Evolutionary conservation across 352 stramenopile genomes (phyloP).

Genomic region (Thalassiosira mediterranea): DNA sequence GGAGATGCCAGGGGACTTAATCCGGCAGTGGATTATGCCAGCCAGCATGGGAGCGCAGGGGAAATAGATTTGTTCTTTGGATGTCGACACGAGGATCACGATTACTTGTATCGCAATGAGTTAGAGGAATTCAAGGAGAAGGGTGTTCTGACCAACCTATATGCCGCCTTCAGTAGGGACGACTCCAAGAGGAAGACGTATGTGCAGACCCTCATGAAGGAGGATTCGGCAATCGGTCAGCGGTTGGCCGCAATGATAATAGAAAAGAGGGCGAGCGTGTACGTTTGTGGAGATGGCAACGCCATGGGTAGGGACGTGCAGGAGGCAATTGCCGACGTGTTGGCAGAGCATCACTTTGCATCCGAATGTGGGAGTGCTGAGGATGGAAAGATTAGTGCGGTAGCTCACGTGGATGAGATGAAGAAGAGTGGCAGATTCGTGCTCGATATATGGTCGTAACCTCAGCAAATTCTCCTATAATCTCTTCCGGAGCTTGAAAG

Average conservation of each 20-base stretch:
- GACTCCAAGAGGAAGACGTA: slow-evolving; percentile 88
- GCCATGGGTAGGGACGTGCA: slow-evolving; percentile 95
- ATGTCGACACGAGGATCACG: slow-evolving; percentile 87
- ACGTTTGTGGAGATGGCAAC: slow-evolving; percentile 94
- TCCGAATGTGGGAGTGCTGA: not conserved
- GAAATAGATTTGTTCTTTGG: slow-evolving; percentile 94
- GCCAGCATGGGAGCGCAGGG: slow-evolving; percentile 52
- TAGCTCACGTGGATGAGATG: slow-evolving; percentile 65
- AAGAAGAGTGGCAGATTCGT: slow-evolving; percentile 72
- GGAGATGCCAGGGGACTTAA: slow-evolving; percentile 61
- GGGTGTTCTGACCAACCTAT: slow-evolving; percentile 86
- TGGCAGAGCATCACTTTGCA: slow-evolving; percentile 51
- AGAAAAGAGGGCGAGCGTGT: slow-evolving; percentile 87
- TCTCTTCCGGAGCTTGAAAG: no score
- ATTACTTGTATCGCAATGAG: slow-evolving; percentile 92
- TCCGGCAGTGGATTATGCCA: slow-evolving; percentile 66
- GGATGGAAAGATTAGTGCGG: slow-evolving; percentile 28
- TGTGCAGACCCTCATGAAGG: slow-evolving; percentile 88
- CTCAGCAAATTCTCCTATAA: no score
- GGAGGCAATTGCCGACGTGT: slow-evolving; percentile 84
- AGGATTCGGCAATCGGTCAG: slow-evolving; percentile 68
- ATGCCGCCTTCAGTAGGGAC: slow-evolving; percentile 92
- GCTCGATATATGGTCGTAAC: slow-evolving; percentile 84
- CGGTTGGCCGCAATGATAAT: slow-evolving; percentile 86
- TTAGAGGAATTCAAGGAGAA: slow-evolving; percentile 83